Conservation (phyloP, 192 early-diverging fungal species). For the Geranomyces michiganensis region DNA sequence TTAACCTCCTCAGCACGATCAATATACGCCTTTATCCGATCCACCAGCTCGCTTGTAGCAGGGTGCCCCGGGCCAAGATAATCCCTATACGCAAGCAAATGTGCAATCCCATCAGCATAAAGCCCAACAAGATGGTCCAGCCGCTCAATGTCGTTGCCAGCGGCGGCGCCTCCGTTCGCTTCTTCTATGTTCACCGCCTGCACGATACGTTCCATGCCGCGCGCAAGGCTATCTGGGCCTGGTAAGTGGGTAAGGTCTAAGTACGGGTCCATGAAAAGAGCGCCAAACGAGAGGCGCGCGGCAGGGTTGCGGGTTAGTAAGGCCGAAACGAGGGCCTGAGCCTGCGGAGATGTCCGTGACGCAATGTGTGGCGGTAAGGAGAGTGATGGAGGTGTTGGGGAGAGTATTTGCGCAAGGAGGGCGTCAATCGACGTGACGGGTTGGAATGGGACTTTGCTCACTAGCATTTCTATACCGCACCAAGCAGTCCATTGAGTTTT, state of each 20-base stretch:
- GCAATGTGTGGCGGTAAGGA: constrained; percentile 22
- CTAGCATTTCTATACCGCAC: constrained; percentile 35
- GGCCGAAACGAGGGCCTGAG: constrained; percentile 20
- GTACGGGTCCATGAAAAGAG: constrained; percentile 26
- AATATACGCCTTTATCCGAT: constrained; percentile 20
- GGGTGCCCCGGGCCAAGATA: constrained; percentile 13
- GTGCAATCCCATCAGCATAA: constrained; percentile 29
- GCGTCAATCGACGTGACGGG: constrained; percentile 1
- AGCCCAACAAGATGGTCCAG: constrained; percentile 20
- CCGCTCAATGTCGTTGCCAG: not conserved
- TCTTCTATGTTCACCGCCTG: not conserved
- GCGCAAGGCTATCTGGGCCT: constrained; percentile 5
- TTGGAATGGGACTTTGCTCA: constrained; percentile 31
- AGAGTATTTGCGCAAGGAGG: constrained; percentile 19
- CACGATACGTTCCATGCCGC: constrained; percentile 15
- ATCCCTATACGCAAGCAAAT: constrained; percentile 31
- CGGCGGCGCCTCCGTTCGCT: not conserved
- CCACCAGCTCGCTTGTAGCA: constrained; percentile 8
- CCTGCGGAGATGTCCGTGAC: not conserved
- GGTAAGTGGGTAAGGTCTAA: constrained; percentile 32
- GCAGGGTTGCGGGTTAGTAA: constrained; percentile 30
- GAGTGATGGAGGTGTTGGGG: constrained; percentile 19
- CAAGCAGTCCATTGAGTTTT: too few species aligned
- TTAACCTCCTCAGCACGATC: constrained; percentile 25
- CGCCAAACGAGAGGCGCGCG: constrained; percentile 14